Evolutionary conservation across 2,329 filamentous ascomycete species (phyloP).

Genomic region (Botrytis pseudocinerea): DNA sequence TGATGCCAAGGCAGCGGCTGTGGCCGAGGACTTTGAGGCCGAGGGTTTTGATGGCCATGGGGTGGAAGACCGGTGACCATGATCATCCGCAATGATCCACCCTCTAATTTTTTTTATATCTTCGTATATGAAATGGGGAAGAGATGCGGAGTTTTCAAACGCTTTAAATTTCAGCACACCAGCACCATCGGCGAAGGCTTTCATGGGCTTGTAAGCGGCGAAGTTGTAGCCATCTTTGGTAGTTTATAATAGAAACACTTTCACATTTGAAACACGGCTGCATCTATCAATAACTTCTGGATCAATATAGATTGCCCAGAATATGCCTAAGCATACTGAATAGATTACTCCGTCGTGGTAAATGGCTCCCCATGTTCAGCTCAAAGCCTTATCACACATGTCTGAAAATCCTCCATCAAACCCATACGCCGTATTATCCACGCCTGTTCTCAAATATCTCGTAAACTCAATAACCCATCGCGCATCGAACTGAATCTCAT

Average conservation of each 20-base stretch:
- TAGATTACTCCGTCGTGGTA: neutral
- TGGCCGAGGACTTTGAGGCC: neutral
- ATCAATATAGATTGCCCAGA: neutral
- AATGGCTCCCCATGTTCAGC: conserved; percentile 6
- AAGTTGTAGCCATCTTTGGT: neutral
- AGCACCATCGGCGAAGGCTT: neutral
- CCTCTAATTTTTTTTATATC: neutral
- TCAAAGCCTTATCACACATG: neutral
- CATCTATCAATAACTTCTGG: neutral
- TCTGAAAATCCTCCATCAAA: conserved; percentile 21
- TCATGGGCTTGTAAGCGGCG: neutral
- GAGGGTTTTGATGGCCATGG: neutral
- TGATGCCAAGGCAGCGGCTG: neutral
- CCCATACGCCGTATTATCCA: conserved; percentile 28
- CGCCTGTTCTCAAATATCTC: conserved; percentile 20
- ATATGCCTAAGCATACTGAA: neutral
- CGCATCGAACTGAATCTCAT: conserved; percentile 4
- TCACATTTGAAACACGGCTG: conserved; percentile 2
- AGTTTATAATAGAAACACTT: neutral
- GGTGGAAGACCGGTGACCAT: neutral
- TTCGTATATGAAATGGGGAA: neutral
- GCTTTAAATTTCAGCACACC: neutral
- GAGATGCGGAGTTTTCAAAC: neutral
- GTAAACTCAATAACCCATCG: conserved; percentile 14
- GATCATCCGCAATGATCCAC: neutral